Conservation (phyloP, 2,329 filamentous ascomycete genomes). For the Arthrobotrys sphaeroides region DNA sequence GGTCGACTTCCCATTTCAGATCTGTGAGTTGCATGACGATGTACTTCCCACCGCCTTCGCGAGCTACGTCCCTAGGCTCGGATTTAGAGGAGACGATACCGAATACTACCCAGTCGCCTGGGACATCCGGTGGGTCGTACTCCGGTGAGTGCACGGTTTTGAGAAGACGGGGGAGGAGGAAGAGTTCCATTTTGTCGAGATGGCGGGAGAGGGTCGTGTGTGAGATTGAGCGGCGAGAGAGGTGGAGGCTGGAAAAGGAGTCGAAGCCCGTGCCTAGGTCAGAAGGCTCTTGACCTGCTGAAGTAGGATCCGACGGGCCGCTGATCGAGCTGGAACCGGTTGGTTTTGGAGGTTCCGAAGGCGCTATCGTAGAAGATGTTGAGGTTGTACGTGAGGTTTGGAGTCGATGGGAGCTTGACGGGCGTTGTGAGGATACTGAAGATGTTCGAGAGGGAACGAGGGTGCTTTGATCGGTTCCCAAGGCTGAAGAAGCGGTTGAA, state of each 20-base stretch:
- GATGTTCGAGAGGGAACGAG: slow-evolving; percentile 57
- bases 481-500: neutral
- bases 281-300: neutral
- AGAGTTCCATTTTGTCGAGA: slow-evolving; percentile 78
- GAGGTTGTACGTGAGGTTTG: slow-evolving; percentile 62
- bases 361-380: slow-evolving; percentile 58
- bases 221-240: slow-evolving; percentile 82
- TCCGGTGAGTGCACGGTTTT: slow-evolving; percentile 82
- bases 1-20: slow-evolving; percentile 86
- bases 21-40: slow-evolving; percentile 91
- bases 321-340: neutral
- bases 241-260: slow-evolving; percentile 82
- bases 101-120: slow-evolving; percentile 89
- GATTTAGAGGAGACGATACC: slow-evolving; percentile 90
- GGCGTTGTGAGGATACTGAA: slow-evolving; percentile 1
- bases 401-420: slow-evolving; percentile 16
- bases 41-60: slow-evolving; percentile 77
- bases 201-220: slow-evolving; percentile 82
- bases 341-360: slow-evolving; percentile 10
- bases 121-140: slow-evolving; percentile 80
- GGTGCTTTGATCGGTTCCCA: neutral
- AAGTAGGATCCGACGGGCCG: neutral
- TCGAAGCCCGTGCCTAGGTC: slow-evolving; percentile 69
- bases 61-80: slow-evolving; percentile 73
- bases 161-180: slow-evolving; percentile 81